A percentile compares a stretch with the other conserved stretches of the same genome.
These are phyloP conservation scores for Xerocomus brunneocitrinus DNA, from an alignment of 768 basidiomycete genomes.

Conservation along the genomic window DNA sequence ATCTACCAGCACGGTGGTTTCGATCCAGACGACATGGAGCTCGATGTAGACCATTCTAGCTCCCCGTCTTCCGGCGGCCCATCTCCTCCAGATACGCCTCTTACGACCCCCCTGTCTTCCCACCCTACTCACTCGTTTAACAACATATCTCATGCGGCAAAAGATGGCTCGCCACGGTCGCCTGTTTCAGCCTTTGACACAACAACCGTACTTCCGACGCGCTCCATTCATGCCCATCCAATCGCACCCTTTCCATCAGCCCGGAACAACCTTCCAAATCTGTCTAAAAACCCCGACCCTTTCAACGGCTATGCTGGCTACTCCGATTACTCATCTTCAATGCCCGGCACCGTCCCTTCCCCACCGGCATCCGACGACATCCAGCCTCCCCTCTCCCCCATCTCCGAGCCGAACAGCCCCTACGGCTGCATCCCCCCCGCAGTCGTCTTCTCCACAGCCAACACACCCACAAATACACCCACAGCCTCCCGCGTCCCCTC, in stretches of 20 bases:
- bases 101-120: slow-evolving; percentile 39
- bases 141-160: slow-evolving; percentile 29
- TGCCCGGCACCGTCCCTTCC: slow-evolving; percentile 53
- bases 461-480: slow-evolving; percentile 46
- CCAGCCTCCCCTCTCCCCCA: slow-evolving; percentile 25
- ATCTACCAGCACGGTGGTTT: slow-evolving; percentile 40
- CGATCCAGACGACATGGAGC: slow-evolving; percentile 80
- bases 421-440: slow-evolving; percentile 61
- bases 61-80: slow-evolving; percentile 42
- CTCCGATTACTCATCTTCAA: slow-evolving; percentile 55
- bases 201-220: slow-evolving; percentile 49
- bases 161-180: slow-evolving; percentile 24
- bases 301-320: slow-evolving; percentile 71
- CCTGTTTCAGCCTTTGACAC: slow-evolving; percentile 51
- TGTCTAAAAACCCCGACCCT: slow-evolving; percentile 42
- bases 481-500: slow-evolving; percentile 41
- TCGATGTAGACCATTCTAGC: slow-evolving; percentile 59
- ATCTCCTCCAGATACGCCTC: slow-evolving; percentile 42
- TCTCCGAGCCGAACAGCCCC: slow-evolving; percentile 31
- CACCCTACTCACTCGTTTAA: slow-evolving; percentile 30
- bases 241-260: slow-evolving; percentile 33
- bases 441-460: slow-evolving; percentile 51
- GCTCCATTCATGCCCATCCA: slow-evolving; percentile 35
- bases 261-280: slow-evolving; percentile 24
- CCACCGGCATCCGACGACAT: slow-evolving; percentile 29